A percentile compares a stretch with the other conserved stretches of the same genome.
These are phyloP conservation scores for Aspergillus thermomutatus DNA, from an alignment of 2,329 filamentous ascomycete species.

Conservation along the genomic window DNA sequence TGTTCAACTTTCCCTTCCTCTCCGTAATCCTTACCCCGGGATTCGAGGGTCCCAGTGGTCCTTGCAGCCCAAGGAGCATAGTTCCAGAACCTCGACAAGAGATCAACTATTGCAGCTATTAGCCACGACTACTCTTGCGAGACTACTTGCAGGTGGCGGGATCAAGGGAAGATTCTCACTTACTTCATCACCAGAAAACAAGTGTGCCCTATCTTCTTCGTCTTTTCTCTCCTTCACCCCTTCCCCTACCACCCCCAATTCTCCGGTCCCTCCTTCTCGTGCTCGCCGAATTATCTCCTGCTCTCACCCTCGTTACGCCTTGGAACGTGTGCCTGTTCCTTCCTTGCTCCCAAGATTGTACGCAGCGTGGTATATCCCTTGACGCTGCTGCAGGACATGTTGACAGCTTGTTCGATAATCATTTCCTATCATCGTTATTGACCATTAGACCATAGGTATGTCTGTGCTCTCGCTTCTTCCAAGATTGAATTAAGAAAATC, in stretches of 20 bases:
- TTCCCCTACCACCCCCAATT: constrained; percentile 10
- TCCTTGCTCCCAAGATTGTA: background rate
- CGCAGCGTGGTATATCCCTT: background rate
- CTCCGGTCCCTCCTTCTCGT: constrained; percentile 15
- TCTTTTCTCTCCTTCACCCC: constrained; percentile 6
- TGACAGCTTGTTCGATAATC: background rate
- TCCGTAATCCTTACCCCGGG: background rate
- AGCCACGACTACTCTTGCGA: background rate
- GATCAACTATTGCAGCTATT: background rate
- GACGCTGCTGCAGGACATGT: background rate
- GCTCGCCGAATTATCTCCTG: constrained; percentile 7
- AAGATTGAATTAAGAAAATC: constrained; percentile 7
- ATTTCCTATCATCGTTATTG: background rate
- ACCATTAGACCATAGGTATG: background rate
- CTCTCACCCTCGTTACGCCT: constrained; percentile 9
- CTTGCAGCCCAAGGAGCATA: background rate
- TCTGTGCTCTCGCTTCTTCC: background rate
- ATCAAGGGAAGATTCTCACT: background rate
- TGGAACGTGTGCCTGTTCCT: constrained; percentile 16
- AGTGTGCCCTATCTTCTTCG: background rate
- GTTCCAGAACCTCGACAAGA: background rate
- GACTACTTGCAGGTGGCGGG: background rate
- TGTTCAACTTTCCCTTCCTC: background rate
- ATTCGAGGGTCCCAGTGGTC: background rate
- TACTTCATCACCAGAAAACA: background rate